phyloP scores from a whole-genome alignment of 306 rosid species.

The Cicer yamashitae region DNA sequence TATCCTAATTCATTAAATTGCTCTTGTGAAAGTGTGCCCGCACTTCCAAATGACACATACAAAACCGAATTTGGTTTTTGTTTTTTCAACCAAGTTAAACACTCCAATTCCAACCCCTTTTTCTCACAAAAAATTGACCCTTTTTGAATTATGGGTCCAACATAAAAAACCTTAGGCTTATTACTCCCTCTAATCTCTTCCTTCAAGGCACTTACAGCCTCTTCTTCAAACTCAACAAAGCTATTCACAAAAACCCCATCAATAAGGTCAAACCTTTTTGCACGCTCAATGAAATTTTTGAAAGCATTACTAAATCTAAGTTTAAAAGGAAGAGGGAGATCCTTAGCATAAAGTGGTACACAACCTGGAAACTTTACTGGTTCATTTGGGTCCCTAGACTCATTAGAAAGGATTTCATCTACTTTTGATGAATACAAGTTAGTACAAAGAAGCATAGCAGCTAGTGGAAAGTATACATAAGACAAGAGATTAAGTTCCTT shows the following conservation, averaged over 20 bases:
- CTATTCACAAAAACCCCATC: constrained; percentile 45
- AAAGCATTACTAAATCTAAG: constrained; percentile 1
- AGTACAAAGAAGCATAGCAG: constrained; percentile 43
- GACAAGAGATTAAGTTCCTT: constrained; percentile 42
- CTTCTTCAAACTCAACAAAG: constrained; percentile 37
- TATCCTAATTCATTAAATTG: constrained; percentile 44
- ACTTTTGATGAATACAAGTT: constrained; percentile 31
- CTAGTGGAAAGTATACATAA: constrained; percentile 43
- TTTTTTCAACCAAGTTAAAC: constrained; percentile 43
- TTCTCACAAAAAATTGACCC: background rate
- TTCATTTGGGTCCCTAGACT: constrained; percentile 29
- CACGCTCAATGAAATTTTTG: background rate
- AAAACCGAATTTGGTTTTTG: constrained; percentile 45
- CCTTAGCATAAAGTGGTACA: constrained; percentile 1
- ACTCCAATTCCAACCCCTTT: constrained; percentile 24
- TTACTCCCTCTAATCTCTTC: background rate
- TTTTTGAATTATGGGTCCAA: constrained; percentile 52
- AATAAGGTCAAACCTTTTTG: background rate
- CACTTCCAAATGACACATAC: constrained; percentile 43
- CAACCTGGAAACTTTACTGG: constrained; percentile 40
- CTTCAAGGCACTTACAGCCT: background rate
- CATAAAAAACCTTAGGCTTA: constrained; percentile 19
- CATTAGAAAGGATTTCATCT: constrained; percentile 40
- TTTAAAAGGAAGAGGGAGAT: constrained; percentile 36
- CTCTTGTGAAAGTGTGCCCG: background rate